phyloP scores from a whole-genome alignment of 441 rosid species.

The Sinapis alba region DNA sequence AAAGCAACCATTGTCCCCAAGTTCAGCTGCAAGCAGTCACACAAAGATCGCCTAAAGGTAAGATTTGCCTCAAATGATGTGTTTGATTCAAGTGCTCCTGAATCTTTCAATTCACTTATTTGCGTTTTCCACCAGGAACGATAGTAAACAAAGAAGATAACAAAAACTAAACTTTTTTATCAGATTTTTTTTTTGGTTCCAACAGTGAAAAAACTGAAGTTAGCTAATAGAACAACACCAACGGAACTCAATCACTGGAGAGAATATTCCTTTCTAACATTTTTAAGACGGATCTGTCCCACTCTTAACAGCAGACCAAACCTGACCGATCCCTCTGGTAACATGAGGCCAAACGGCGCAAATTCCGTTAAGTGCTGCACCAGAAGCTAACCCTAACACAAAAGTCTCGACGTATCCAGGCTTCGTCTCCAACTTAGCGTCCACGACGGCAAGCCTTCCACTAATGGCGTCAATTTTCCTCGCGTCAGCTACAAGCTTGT shows the following conservation, averaged over 20 bases:
- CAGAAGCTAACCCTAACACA: slow-evolving; percentile 72
- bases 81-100: neutral
- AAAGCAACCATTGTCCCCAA: slow-evolving; percentile 61
- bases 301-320: slow-evolving; percentile 69
- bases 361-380: slow-evolving; percentile 68
- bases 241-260: neutral
- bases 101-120: slow-evolving; percentile 9
- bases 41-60: slow-evolving; percentile 73
- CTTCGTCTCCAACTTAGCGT: slow-evolving; percentile 83
- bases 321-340: slow-evolving; percentile 54
- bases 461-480: slow-evolving; percentile 65
- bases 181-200: neutral
- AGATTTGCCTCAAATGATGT: neutral
- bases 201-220: neutral
- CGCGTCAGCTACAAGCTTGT: slow-evolving; percentile 50
- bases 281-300: slow-evolving; percentile 49
- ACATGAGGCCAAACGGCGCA: slow-evolving; percentile 60
- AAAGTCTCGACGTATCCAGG: slow-evolving; percentile 73
- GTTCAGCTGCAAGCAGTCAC: slow-evolving; percentile 46
- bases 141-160: slow-evolving; percentile 27
- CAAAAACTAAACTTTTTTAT: neutral
- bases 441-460: slow-evolving; percentile 66
- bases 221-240: neutral
- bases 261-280: slow-evolving; percentile 1
- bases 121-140: neutral